A percentile compares a stretch with the other conserved stretches of the same genome.
Evolutionary conservation across 495 filamentous ascomycete genomes (phyloP).

Genomic region (Podospora conica): DNA sequence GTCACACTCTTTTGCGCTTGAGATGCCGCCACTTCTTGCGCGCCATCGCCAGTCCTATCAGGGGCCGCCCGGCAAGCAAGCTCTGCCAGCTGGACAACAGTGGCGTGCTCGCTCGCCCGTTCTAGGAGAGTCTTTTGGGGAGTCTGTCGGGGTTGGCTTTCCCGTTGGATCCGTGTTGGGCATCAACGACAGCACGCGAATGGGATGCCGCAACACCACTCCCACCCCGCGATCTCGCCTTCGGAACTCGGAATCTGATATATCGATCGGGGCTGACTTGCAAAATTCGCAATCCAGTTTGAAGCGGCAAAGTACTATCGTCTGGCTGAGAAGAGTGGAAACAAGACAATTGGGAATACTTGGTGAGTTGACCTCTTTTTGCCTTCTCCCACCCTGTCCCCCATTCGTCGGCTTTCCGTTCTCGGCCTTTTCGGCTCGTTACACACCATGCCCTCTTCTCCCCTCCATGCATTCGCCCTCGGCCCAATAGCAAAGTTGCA

Average conservation of each 20-base stretch:
- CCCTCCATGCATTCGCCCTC: neutral
- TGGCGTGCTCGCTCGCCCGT: slow-evolving; percentile 3
- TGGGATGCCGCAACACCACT: slow-evolving; percentile 15
- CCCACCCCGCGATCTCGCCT: neutral
- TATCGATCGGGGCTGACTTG: slow-evolving; percentile 37
- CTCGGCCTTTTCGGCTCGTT: slow-evolving; percentile 1
- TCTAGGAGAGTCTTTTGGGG: neutral
- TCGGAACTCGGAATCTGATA: neutral
- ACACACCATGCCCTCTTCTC: neutral
- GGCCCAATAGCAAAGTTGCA: slow-evolving; percentile 1
- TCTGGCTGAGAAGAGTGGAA: slow-evolving; percentile 80
- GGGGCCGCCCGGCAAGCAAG: neutral
- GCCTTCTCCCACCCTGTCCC: slow-evolving; percentile 12
- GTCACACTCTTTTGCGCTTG: slow-evolving; percentile 30
- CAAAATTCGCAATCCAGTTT: slow-evolving; percentile 49
- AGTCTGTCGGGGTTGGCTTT: neutral
- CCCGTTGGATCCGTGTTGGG: slow-evolving; percentile 24
- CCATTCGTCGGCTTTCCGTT: neutral
- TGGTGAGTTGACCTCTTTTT: slow-evolving; percentile 59
- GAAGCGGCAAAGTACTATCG: slow-evolving; percentile 90
- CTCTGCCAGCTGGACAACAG: slow-evolving; percentile 12
- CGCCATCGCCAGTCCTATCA: slow-evolving; percentile 4
- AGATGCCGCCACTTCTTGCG: slow-evolving; percentile 1
- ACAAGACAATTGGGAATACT: slow-evolving; percentile 86
- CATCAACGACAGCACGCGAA: slow-evolving; percentile 31